Percentiles rank a stretch among this genome's conserved stretches.
phyloP scores from a whole-genome alignment of 1,139 yeast species.

The Petasospora rhodanensis region DNA sequence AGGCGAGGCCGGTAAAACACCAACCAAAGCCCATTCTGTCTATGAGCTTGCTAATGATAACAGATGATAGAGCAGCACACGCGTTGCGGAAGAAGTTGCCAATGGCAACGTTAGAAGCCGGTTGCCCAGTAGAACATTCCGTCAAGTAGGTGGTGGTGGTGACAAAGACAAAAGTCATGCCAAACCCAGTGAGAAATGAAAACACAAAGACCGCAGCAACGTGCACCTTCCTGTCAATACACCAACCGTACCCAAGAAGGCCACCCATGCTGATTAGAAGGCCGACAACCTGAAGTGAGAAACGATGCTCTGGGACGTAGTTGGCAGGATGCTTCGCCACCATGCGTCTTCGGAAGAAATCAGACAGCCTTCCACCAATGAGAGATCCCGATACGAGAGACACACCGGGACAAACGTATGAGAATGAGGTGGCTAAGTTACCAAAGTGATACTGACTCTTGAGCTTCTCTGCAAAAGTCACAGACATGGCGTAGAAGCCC shows the following conservation, averaged over 20 bases:
- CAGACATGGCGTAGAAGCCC: constrained; percentile 50
- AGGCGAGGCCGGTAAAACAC: constrained; percentile 52
- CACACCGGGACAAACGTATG: constrained; percentile 52
- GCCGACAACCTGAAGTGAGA: constrained; percentile 44
- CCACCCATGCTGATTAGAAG: constrained; percentile 43
- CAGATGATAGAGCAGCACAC: constrained; percentile 55
- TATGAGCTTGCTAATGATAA: constrained; percentile 38
- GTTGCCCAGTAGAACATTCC: constrained; percentile 47
- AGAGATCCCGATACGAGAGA: constrained; percentile 49
- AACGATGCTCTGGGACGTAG: constrained; percentile 43
- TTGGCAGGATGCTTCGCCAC: constrained; percentile 5
- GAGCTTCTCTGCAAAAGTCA: constrained; percentile 43
- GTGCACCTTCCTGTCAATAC: constrained; percentile 40
- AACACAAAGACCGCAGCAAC: constrained; percentile 41
- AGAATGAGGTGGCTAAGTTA: constrained; percentile 37
- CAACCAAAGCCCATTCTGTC: constrained; percentile 50
- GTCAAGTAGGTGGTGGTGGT: constrained; percentile 53
- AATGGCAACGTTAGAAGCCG: constrained; percentile 54
- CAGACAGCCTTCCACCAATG: constrained; percentile 48
- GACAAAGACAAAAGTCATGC: constrained; percentile 58
- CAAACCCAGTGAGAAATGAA: constrained; percentile 46
- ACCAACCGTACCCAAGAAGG: constrained; percentile 53
- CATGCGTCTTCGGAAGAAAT: constrained; percentile 30
- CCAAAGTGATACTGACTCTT: constrained; percentile 36
- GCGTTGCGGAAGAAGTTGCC: constrained; percentile 51